phyloP scores from a whole-genome alignment of 768 basidiomycete species.

The Lactifluus echinatus region DNA sequence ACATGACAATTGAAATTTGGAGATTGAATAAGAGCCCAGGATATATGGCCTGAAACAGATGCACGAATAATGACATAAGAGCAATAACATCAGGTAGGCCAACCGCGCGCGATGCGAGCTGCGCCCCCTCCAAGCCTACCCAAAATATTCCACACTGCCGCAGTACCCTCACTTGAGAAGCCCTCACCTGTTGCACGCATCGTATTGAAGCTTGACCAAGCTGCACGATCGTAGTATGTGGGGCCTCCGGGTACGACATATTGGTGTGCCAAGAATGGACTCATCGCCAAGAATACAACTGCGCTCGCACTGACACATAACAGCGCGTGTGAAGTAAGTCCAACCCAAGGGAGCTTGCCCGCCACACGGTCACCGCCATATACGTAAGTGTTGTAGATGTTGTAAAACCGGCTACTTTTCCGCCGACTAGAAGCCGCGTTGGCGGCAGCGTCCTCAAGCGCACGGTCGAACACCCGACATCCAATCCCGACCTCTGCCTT shows the following conservation, averaged over 20 bases:
- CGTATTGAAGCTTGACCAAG: slow-evolving; percentile 73
- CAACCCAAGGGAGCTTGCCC: slow-evolving; percentile 3
- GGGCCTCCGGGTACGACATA: slow-evolving; percentile 55
- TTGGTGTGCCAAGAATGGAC: slow-evolving; percentile 49
- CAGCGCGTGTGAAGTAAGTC: slow-evolving; percentile 14
- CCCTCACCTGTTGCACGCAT: slow-evolving; percentile 67
- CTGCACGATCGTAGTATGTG: slow-evolving; percentile 66
- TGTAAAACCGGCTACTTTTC: slow-evolving; percentile 57
- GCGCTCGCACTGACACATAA: slow-evolving; percentile 57
- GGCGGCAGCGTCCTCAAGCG: slow-evolving; percentile 35
- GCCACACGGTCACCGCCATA: slow-evolving; percentile 37
- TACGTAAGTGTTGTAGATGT: slow-evolving; percentile 75
- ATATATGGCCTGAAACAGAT: background rate
- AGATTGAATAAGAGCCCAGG: background rate
- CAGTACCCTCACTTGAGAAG: slow-evolving; percentile 46
- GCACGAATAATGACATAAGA: background rate
- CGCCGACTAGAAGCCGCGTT: slow-evolving; percentile 18
- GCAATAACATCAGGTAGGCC: slow-evolving; percentile 48
- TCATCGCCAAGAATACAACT: slow-evolving; percentile 50
- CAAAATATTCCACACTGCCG: slow-evolving; percentile 59
- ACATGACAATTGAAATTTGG: too few relatives aligned
- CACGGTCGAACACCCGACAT: slow-evolving; percentile 67
- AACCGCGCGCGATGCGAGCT: slow-evolving; percentile 65
- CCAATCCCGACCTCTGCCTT: slow-evolving; percentile 75
- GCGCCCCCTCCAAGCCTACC: slow-evolving; percentile 69